Evolutionary conservation across 345 rosid genomes (phyloP).

Genomic region (Ricinus communis): DNA sequence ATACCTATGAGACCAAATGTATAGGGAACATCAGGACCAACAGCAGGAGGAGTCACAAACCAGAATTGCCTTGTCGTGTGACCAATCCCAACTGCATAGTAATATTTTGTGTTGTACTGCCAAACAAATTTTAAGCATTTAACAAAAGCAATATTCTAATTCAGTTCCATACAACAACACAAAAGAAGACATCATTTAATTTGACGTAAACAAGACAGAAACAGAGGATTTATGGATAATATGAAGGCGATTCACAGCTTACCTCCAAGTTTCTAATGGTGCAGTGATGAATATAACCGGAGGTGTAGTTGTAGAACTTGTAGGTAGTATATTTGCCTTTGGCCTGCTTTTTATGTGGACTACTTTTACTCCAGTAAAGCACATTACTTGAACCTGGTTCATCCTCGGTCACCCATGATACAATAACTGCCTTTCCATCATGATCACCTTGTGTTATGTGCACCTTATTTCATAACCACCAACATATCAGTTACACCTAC

Average conservation of each 20-base stretch:
- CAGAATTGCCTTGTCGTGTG: slow-evolving; percentile 42
- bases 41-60: slow-evolving; percentile 55
- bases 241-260: background rate
- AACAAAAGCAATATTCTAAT: background rate
- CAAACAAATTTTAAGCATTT: background rate
- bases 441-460: slow-evolving; percentile 95
- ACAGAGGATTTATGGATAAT: too few species aligned
- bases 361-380: slow-evolving; percentile 62
- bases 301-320: slow-evolving; percentile 58
- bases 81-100: slow-evolving; percentile 50
- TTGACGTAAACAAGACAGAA: too few species aligned
- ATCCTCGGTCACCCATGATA: slow-evolving; percentile 85
- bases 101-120: slow-evolving; percentile 53
- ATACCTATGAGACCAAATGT: slow-evolving; percentile 70
- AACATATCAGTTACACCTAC: slow-evolving; percentile 8
- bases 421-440: slow-evolving; percentile 72
- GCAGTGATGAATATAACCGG: slow-evolving; percentile 90
- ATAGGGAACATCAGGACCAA: slow-evolving; percentile 65
- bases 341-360: slow-evolving; percentile 41
- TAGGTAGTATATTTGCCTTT: slow-evolving; percentile 53
- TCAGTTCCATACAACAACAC: background rate
- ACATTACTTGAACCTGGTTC: slow-evolving; percentile 64
- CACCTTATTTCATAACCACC: slow-evolving; percentile 38
- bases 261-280: slow-evolving; percentile 67
- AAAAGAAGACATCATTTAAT: background rate